These are phyloP conservation scores for Funneliformis mosseae DNA, from an alignment of 192 early-diverging fungal species.

Conservation along the genomic window DNA sequence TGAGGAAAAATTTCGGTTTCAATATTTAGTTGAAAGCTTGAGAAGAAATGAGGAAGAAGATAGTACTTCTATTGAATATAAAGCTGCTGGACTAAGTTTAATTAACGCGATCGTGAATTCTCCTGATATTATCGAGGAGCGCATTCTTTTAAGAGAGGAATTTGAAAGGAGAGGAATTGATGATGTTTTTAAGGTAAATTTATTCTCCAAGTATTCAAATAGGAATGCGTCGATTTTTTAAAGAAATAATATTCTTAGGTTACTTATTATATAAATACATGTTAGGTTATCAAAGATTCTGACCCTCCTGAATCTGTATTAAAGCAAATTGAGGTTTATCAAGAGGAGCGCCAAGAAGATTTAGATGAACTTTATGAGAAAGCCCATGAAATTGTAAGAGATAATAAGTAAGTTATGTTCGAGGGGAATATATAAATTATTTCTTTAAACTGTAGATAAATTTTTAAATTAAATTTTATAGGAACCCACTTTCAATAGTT, in stretches of 20 bases:
- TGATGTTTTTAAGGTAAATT: slow-evolving; percentile 43
- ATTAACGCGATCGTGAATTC: slow-evolving; percentile 53
- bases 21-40: slow-evolving; percentile 49
- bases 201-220: slow-evolving; percentile 6
- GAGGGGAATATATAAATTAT: neutral
- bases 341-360: slow-evolving; percentile 47
- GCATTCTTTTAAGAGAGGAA: slow-evolving; percentile 52
- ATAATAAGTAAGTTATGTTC: slow-evolving; percentile 25
- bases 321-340: slow-evolving; percentile 48
- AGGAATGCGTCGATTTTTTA: neutral
- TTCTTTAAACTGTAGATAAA: neutral
- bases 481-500: slow-evolving; percentile 14
- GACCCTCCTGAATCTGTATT: slow-evolving; percentile 47
- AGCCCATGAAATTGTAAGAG: slow-evolving; percentile 37
- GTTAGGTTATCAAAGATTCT: slow-evolving; percentile 10
- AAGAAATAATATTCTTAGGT: neutral
- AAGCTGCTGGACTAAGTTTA: slow-evolving; percentile 44
- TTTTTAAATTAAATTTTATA: neutral
- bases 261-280: neutral
- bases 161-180: slow-evolving; percentile 54
- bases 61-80: slow-evolving; percentile 42
- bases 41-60: slow-evolving; percentile 9
- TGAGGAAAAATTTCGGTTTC: slow-evolving; percentile 58
- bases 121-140: slow-evolving; percentile 44
- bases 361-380: slow-evolving; percentile 46